Evolutionary conservation across 2,329 filamentous ascomycete species (phyloP).

Genomic region (Nannizziopsis barbatae): DNA sequence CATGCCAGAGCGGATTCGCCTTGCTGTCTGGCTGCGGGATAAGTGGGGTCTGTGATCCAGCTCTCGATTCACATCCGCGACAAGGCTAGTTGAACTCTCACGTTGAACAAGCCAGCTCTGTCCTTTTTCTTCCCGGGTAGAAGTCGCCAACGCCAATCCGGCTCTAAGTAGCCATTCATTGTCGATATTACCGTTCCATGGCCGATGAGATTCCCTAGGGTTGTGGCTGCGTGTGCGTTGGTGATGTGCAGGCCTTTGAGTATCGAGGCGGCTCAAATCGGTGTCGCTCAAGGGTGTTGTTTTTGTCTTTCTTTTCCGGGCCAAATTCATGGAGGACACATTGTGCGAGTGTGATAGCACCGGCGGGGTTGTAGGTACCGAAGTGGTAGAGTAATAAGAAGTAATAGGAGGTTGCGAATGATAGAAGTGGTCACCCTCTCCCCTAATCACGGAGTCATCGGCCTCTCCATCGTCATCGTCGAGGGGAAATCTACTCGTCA

Average conservation of each 20-base stretch:
- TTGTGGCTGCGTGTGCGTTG: conserved; percentile 11
- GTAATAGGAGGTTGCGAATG: conserved; percentile 18
- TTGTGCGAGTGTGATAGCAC: conserved; percentile 35
- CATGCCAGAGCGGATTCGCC: conserved; percentile 25
- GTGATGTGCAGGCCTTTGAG: conserved; percentile 21
- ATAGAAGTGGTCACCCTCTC: conserved; percentile 26
- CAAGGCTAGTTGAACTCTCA: conserved; percentile 45
- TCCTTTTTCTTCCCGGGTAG: conserved; percentile 50
- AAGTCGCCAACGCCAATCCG: conserved; percentile 45
- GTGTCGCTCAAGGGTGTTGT: conserved; percentile 27
- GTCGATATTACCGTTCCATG: conserved; percentile 21
- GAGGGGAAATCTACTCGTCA: conserved; percentile 45
- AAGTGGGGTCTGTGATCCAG: conserved; percentile 16
- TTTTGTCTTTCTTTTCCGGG: conserved; percentile 26
- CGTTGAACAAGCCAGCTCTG: conserved; percentile 50
- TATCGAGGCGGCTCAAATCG: conserved; percentile 23
- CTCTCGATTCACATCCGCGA: conserved; percentile 30
- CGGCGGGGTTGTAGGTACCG: conserved; percentile 34
- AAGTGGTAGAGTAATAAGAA: conserved; percentile 34
- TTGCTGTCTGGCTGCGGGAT: conserved; percentile 16
- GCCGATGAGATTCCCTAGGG: conserved; percentile 7
- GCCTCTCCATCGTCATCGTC: conserved; percentile 32
- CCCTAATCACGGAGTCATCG: conserved; percentile 13
- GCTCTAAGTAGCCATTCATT: conserved; percentile 52
- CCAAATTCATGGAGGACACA: conserved; percentile 27